These are phyloP conservation scores for Scorias spongiosa DNA, from an alignment of 2,329 filamentous ascomycete genomes.

Conservation along the genomic window DNA sequence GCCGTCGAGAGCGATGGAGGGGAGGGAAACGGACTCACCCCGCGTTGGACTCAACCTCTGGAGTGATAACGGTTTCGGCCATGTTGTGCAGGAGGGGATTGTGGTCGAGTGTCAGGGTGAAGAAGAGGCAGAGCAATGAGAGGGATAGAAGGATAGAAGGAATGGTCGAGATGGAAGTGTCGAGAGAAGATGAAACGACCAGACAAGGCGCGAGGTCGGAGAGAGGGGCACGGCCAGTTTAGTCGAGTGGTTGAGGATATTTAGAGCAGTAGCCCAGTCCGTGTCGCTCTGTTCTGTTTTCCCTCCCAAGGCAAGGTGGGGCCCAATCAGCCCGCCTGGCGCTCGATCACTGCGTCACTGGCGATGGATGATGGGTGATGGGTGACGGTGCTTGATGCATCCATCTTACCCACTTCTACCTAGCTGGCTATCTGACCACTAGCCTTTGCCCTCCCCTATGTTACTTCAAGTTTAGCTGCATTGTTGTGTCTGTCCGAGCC, in stretches of 20 bases:
- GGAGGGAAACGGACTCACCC: conserved; percentile 23
- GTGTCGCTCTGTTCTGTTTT: background rate
- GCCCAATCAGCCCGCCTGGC: background rate
- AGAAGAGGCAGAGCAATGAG: background rate
- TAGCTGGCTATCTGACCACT: background rate
- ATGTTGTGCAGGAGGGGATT: conserved; percentile 14
- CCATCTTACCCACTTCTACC: background rate
- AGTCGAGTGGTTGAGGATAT: background rate
- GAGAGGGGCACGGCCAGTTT: background rate
- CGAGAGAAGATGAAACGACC: background rate
- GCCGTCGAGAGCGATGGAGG: background rate
- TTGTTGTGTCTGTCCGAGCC: no score
- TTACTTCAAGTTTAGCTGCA: no score
- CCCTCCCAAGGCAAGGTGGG: background rate
- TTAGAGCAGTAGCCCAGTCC: background rate
- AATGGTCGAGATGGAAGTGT: background rate
- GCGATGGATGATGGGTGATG: background rate
- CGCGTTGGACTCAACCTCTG: conserved; percentile 30
- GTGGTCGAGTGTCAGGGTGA: background rate
- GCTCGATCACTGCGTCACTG: background rate
- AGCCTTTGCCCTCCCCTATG: background rate
- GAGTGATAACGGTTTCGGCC: conserved; percentile 34
- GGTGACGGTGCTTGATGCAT: background rate
- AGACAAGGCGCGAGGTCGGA: no score
- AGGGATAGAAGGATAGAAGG: background rate